Base-by-base conservation (phyloP, 78 protist genomes). In the Emiliania huxleyi region DNA sequence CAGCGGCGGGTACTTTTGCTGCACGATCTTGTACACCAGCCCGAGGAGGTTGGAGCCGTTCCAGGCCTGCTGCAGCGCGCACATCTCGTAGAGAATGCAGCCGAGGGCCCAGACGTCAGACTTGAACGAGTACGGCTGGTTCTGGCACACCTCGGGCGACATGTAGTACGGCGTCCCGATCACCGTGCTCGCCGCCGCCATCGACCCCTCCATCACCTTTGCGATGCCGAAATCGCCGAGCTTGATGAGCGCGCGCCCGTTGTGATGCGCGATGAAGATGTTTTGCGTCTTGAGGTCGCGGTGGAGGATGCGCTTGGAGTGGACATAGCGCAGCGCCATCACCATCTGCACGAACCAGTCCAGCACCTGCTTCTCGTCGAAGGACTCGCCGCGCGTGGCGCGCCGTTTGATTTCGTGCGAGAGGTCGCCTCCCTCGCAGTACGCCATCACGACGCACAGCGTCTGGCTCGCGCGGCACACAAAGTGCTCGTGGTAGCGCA, bases 81-180 rank as follows among this genome's bases (percentile, higher is more conserved):
- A 40, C 84, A 93, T 40, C 88, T 93, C 95, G 49, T 93, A 93
- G 23, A 93, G 87, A 37, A 93, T 62, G 89, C 94, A 93, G 69
- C 94, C 94, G 56, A 81, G 89, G 38, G 89, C 48, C 89, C 89
- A 81, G 29, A 81, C 89, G 89, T 81, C 89, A 33, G 56, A 44
- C 38, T 44, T 81, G 89, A 44, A 81, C 29, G 37, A 25, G 56
- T 81, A 81, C 29, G 49, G 49, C 89, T 44, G 89, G 56, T n/a
- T n/a, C 89, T 81, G 89, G 56, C 89, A 81, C 38, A 81, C 89
- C 73, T 93, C 95, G 19, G 95, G 95, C 29, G 95, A 85, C 90
- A 93, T 88, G 91, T 93, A 93, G 92, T 89, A 93, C 11, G 91
- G 95, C 71, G 95, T 88, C 44, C 95, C 95, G 48, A 93, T 75